Evolutionary conservation across 2,329 filamentous ascomycete genomes (phyloP).

Genomic region (Podosphaera leucotricha): DNA sequence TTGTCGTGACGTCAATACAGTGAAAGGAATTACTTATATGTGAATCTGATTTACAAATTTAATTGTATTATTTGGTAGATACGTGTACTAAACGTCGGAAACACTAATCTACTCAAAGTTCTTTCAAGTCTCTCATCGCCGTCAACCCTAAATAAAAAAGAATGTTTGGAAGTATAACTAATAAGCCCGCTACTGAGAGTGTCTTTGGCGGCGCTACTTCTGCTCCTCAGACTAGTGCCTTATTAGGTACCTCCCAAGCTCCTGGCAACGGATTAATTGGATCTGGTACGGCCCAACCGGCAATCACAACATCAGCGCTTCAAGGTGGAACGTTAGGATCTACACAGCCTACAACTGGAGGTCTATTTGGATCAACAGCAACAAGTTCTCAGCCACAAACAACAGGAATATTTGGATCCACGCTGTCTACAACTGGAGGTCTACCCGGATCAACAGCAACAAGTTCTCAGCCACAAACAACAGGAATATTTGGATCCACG

Average conservation of each 20-base stretch:
- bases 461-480: conserved; percentile 6
- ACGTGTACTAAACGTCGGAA: too few species aligned
- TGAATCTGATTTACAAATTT: too few species aligned
- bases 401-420: conserved; percentile 11
- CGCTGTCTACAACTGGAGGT: conserved; percentile 11
- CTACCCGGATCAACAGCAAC: conserved; percentile 13
- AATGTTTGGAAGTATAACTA: conserved; percentile 14
- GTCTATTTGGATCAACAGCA: conserved; percentile 13
- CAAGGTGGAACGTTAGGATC: conserved; percentile 3
- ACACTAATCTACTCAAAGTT: too few species aligned
- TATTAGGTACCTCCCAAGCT: conserved; percentile 15
- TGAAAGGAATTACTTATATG: too few species aligned
- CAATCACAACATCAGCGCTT: conserved; percentile 11
- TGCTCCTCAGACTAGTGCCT: conserved; percentile 11
- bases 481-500: conserved; percentile 6
- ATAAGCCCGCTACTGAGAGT: conserved; percentile 12
- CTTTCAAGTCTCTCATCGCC: too few species aligned
- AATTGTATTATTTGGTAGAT: too few species aligned
- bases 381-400: conserved; percentile 3
- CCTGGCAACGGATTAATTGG: conserved; percentile 15
- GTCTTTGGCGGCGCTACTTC: conserved; percentile 14
- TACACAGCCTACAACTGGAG: conserved; percentile 6
- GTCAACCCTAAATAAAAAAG: conserved; percentile 6
- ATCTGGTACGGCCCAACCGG: conserved; percentile 5
- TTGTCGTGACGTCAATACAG: too few species aligned